Evolutionary conservation across 192 early-diverging fungal genomes (phyloP).

Genomic region (Bifiguratus adelaidae): DNA sequence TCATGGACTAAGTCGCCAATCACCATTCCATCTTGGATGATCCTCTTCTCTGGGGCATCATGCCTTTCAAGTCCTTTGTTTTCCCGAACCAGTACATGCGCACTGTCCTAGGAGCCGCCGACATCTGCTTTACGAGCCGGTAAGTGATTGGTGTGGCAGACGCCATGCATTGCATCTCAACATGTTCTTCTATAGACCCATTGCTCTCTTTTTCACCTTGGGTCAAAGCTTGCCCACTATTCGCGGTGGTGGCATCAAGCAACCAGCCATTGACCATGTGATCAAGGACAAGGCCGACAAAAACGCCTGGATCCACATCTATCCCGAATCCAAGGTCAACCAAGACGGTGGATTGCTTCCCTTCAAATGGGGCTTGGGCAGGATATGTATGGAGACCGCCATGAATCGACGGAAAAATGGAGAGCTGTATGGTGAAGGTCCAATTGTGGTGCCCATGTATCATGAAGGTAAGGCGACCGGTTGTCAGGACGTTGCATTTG

Average conservation of each 20-base stretch:
- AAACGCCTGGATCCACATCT: slow-evolving; percentile 82
- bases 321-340: slow-evolving; percentile 73
- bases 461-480: slow-evolving; percentile 40
- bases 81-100: slow-evolving; percentile 40
- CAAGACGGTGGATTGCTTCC: slow-evolving; percentile 41
- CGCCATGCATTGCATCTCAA: background rate
- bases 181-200: slow-evolving; percentile 15
- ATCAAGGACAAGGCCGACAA: slow-evolving; percentile 46
- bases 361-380: slow-evolving; percentile 83
- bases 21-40: slow-evolving; percentile 69
- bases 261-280: slow-evolving; percentile 73
- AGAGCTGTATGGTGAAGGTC: slow-evolving; percentile 26
- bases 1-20: slow-evolving; percentile 45
- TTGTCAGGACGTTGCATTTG: slow-evolving; percentile 4
- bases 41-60: slow-evolving; percentile 62
- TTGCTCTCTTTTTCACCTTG: slow-evolving; percentile 55
- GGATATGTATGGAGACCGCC: slow-evolving; percentile 79
- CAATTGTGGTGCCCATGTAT: slow-evolving; percentile 64
- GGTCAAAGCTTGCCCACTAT: slow-evolving; percentile 79
- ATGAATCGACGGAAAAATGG: too few species aligned
- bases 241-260: slow-evolving; percentile 76
- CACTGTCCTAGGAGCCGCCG: slow-evolving; percentile 82
- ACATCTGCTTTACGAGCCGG: slow-evolving; percentile 72
- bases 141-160: slow-evolving; percentile 19
- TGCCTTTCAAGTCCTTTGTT: slow-evolving; percentile 44